These are phyloP conservation scores for Berberis thunbergii DNA, from an alignment of 164 flowering plant species.

Conservation along the genomic window DNA sequence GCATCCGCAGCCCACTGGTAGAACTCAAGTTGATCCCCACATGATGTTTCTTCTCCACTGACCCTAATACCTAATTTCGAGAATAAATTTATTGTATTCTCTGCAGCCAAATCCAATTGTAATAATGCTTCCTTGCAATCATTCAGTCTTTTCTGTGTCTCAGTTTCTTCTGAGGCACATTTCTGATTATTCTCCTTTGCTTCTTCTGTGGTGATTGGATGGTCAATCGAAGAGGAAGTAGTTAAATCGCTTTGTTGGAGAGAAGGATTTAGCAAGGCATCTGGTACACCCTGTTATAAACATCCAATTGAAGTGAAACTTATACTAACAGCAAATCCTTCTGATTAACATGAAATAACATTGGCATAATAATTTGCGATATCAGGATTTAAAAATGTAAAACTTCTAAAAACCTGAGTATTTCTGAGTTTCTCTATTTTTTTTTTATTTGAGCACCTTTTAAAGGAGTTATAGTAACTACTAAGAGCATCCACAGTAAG, in stretches of 20 bases:
- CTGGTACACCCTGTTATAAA: conserved; percentile 10
- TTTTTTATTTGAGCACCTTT: no score
- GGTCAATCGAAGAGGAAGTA: conserved; percentile 2
- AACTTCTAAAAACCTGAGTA: no score
- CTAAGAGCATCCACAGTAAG: no score
- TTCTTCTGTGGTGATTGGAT: conserved; percentile 3
- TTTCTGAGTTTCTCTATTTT: no score
- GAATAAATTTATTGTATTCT: conserved; percentile 30
- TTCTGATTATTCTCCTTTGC: conserved; percentile 3
- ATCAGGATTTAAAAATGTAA: no score
- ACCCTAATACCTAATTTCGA: conserved; percentile 11
- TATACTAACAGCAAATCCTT: background rate
- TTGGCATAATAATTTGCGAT: no score
- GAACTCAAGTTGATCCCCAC: conserved; percentile 17
- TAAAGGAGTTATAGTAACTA: no score
- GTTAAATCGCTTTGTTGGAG: conserved; percentile 4
- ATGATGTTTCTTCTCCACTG: conserved; percentile 14
- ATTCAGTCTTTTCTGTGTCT: conserved; percentile 17
- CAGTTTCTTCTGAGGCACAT: conserved; percentile 7
- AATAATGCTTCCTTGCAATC: conserved; percentile 37
- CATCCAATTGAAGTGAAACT: background rate
- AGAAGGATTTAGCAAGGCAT: background rate
- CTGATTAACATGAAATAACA: background rate
- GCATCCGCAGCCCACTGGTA: conserved; percentile 24
- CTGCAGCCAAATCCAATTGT: conserved; percentile 35